A percentile compares a stretch with the other conserved stretches of the same genome.
Evolutionary conservation across 2,329 filamentous ascomycete species (phyloP).

Genomic region (Chaetomiaceae sp.): DNA sequence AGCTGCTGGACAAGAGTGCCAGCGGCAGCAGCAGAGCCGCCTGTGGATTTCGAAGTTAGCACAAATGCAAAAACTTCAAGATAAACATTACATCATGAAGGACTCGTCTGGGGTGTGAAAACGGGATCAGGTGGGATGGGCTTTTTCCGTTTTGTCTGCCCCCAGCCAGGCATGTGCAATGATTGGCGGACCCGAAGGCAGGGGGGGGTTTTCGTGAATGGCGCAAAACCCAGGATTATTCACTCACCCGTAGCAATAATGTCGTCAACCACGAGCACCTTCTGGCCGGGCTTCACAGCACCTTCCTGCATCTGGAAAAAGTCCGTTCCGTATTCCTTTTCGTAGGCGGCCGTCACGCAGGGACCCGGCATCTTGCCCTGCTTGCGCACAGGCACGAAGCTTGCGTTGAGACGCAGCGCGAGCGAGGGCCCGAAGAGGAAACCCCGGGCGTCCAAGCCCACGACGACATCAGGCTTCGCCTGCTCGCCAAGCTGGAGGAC

Average conservation of each 20-base stretch:
- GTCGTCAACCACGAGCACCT: conserved; percentile 90
- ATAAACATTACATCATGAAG: too few relatives aligned
- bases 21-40: conserved; percentile 85
- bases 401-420: conserved; percentile 74
- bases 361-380: conserved; percentile 91
- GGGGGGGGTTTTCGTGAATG: conserved; percentile 5
- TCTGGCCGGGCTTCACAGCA: conserved; percentile 78
- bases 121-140: conserved; percentile 14
- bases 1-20: conserved; percentile 81
- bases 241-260: conserved; percentile 95
- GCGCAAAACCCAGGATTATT: conserved; percentile 7
- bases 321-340: conserved; percentile 96
- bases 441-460: conserved; percentile 88
- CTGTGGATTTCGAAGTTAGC: too few relatives aligned
- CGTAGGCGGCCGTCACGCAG: conserved; percentile 76
- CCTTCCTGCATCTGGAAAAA: conserved; percentile 93
- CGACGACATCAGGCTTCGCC: conserved; percentile 76
- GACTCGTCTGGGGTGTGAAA: not conserved
- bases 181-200: conserved; percentile 11
- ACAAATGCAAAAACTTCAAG: too few relatives aligned
- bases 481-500: conserved; percentile 49
- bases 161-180: conserved; percentile 6
- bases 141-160: not conserved
- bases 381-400: conserved; percentile 92
- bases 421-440: conserved; percentile 93